Evolutionary conservation across 1,284 basidiomycete species (phyloP).

Genomic region (Tylopilus orsonianus): DNA sequence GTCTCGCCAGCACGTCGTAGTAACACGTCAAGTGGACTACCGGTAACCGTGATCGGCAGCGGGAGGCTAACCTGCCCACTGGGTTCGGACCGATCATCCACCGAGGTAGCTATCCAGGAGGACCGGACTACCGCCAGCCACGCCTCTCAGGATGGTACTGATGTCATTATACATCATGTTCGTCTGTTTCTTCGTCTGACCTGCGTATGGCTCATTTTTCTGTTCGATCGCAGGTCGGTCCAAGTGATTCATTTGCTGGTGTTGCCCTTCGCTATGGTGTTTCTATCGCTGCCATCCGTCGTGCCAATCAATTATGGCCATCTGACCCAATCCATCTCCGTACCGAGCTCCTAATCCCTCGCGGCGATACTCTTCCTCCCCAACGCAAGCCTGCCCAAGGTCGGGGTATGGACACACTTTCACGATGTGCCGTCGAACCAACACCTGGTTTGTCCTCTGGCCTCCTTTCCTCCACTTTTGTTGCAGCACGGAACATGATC

Average conservation of each 20-base stretch:
- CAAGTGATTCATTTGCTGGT: conserved; percentile 78
- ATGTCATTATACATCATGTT: conserved; percentile 20
- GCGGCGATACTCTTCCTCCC: conserved; percentile 7
- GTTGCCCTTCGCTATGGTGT: conserved; percentile 88
- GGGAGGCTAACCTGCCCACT: conserved; percentile 4
- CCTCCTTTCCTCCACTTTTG: conserved; percentile 20
- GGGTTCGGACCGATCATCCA: not conserved
- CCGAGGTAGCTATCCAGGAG: not conserved
- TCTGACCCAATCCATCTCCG: conserved; percentile 88
- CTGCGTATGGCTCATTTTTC: not conserved
- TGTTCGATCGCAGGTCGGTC: conserved; percentile 50
- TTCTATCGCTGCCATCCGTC: conserved; percentile 76
- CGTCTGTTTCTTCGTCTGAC: conserved; percentile 5
- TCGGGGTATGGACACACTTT: not conserved
- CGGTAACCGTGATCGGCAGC: not conserved
- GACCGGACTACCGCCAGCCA: not conserved
- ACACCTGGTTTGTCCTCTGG: conserved; percentile 7
- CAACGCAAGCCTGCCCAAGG: conserved; percentile 2
- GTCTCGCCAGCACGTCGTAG: conserved; percentile 3
- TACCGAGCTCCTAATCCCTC: conserved; percentile 77
- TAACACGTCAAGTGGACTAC: not conserved
- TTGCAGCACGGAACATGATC: conserved; percentile 26
- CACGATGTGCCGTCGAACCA: not conserved
- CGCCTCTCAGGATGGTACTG: not conserved
- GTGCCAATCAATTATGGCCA: conserved; percentile 88